These are phyloP conservation scores for Aureobasidium namibiae DNA, from an alignment of 2,329 filamentous ascomycete genomes.

Conservation along the genomic window DNA sequence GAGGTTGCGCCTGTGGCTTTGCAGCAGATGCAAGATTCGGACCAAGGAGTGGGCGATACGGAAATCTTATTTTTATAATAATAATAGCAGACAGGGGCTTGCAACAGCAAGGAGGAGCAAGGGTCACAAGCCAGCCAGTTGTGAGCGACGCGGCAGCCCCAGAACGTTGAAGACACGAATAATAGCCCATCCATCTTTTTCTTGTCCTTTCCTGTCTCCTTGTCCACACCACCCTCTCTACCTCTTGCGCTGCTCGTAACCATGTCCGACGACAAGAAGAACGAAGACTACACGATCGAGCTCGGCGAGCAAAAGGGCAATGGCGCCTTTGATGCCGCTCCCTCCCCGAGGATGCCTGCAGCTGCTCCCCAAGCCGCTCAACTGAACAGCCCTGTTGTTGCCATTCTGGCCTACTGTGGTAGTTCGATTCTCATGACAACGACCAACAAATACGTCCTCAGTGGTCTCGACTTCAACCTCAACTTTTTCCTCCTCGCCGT, in stretches of 20 bases:
- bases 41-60: not conserved
- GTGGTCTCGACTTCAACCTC: constrained; percentile 82
- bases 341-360: constrained; percentile 40
- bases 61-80: constrained; percentile 9
- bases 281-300: constrained; percentile 64
- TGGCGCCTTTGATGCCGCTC: constrained; percentile 34
- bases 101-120: not conserved
- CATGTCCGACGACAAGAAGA: constrained; percentile 88
- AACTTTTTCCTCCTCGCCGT: constrained; percentile 91
- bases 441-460: constrained; percentile 98
- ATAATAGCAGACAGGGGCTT: not conserved
- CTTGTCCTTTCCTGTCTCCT: not conserved
- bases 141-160: not conserved
- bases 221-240: not conserved
- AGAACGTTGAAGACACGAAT: constrained; percentile 1
- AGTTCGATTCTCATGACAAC: constrained; percentile 99
- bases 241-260: constrained; percentile 18
- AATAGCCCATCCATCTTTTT: not conserved
- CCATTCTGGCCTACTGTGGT: constrained; percentile 83
- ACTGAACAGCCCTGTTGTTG: constrained; percentile 57
- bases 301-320: constrained; percentile 54
- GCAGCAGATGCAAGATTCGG: not conserved
- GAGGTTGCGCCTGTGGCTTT: not conserved
- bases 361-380: constrained; percentile 30
- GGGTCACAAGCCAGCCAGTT: not conserved